Evolutionary conservation across 345 rosid species (phyloP).

Genomic region (Murraya koenigii): DNA sequence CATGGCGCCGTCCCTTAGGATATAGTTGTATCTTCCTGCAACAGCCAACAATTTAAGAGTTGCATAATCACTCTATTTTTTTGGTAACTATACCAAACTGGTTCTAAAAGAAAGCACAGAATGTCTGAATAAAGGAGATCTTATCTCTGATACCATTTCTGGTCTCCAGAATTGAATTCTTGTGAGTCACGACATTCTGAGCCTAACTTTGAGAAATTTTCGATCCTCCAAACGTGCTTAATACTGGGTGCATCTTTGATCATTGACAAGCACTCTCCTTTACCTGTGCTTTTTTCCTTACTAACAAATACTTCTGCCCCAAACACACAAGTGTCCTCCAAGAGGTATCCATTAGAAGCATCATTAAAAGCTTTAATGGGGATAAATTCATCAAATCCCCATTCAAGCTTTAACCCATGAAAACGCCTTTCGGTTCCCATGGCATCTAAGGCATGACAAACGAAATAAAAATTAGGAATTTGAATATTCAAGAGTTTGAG

Average conservation of each 20-base stretch:
- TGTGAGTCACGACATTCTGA: slow-evolving; percentile 19
- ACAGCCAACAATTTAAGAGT: not conserved
- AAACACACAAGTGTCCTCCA: slow-evolving; percentile 36
- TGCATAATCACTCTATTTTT: not conserved
- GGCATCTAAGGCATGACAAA: slow-evolving; percentile 25
- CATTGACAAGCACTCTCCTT: slow-evolving; percentile 35
- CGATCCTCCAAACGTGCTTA: slow-evolving; percentile 37
- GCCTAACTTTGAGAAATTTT: slow-evolving; percentile 26
- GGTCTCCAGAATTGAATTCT: slow-evolving; percentile 27
- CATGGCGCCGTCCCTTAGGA: slow-evolving; percentile 32
- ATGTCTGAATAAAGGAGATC: not conserved
- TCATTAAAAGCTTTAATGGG: slow-evolving; percentile 23
- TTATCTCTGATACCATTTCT: slow-evolving; percentile 30
- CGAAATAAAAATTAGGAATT: not conserved
- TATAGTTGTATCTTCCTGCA: slow-evolving; percentile 41
- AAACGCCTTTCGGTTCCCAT: slow-evolving; percentile 32
- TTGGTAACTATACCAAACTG: too few relatives aligned
- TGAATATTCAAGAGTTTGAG: too few relatives aligned
- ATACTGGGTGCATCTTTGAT: slow-evolving; percentile 16
- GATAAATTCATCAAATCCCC: slow-evolving; percentile 42
- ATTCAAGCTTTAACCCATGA: slow-evolving; percentile 30
- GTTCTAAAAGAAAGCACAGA: too few relatives aligned
- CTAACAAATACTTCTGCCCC: slow-evolving; percentile 46
- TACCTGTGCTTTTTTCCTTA: slow-evolving; percentile 35
- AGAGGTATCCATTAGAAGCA: slow-evolving; percentile 32